These are phyloP conservation scores for Coprinopsis cinerea DNA, from an alignment of 768 basidiomycete species.

Conservation along the genomic window DNA sequence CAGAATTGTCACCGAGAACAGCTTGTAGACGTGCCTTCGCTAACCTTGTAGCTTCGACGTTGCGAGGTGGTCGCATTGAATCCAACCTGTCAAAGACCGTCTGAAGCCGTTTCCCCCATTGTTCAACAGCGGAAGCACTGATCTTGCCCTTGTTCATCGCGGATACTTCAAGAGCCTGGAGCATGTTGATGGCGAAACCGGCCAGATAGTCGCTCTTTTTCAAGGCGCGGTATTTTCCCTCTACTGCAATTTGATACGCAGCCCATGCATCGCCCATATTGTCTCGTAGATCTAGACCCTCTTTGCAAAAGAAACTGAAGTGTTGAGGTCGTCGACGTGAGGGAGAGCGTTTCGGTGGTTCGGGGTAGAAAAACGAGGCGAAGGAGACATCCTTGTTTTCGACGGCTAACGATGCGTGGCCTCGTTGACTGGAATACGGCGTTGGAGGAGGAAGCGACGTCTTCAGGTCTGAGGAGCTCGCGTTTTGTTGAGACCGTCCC, in stretches of 20 bases:
- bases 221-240: too few species aligned
- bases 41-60: not conserved
- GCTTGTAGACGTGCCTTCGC: not conserved
- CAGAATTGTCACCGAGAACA: not conserved
- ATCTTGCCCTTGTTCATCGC: constrained; percentile 1
- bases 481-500: constrained; percentile 1
- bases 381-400: not conserved
- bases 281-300: constrained; percentile 16
- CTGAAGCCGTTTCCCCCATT: constrained; percentile 23
- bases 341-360: not conserved
- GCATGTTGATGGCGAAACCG: constrained; percentile 20
- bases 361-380: constrained; percentile 1
- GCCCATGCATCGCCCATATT: constrained; percentile 36
- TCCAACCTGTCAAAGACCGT: constrained; percentile 26
- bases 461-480: not conserved
- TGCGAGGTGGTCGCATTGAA: constrained; percentile 17
- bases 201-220: too few species aligned
- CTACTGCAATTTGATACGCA: constrained; percentile 24
- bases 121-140: not conserved
- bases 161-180: constrained; percentile 18
- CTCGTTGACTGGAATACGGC: constrained; percentile 17
- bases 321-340: too few species aligned
- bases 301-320: not conserved
- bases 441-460: constrained; percentile 7
- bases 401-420: constrained; percentile 19